Evolutionary conservation across 306 rosid genomes (phyloP), one percentile per base, ranked within the genome.

Genomic region (Corylus americana): DNA sequence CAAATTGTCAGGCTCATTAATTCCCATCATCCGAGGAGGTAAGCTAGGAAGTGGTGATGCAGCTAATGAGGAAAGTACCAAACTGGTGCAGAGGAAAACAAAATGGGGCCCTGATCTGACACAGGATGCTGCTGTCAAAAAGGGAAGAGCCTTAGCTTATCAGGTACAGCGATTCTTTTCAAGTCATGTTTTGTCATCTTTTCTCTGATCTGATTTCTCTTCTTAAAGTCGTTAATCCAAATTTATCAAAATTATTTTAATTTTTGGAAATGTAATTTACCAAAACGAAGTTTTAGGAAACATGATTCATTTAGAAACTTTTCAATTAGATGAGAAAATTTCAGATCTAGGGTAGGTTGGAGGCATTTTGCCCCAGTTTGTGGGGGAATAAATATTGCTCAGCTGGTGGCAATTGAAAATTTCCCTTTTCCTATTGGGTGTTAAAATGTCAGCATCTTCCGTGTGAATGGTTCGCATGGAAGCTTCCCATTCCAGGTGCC

Each of bases 31-130:
- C 48, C 91, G 91, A 61, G 92, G 93, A 81, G 82, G 81, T 35
- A 87, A 82, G 37, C 81, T 49, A 8, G 93, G 92, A 77, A 82
- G 76, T 44, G 55, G 78, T 39, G 94, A 90, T 79, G 45, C 82
- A 31, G 64, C 78, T 83, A 76, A 77, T 76, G 92, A 89, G 64
- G 94, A 89, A 79, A 88, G 62, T 83, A 79, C 85, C 53, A 87
- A 89, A 75, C 91, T 87, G 85, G 73, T 49, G 55, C 89, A 83
- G 76, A 90, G 97, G 86, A 88, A 84, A 82, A 90, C 97, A 13
- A 92, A 88, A 85, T 92, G 98, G 98, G 96, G 93, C 45, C 90
- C 88, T 82, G 98, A 92, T 89, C 86, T 80, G 58, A 78, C 92
- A 20, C 92, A 85, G 42, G 97, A 90, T 88, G 78, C 94, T 61